Base-by-base conservation (phyloP, 768 basidiomycete genomes). In the Tephrocybe sp. region DNA sequence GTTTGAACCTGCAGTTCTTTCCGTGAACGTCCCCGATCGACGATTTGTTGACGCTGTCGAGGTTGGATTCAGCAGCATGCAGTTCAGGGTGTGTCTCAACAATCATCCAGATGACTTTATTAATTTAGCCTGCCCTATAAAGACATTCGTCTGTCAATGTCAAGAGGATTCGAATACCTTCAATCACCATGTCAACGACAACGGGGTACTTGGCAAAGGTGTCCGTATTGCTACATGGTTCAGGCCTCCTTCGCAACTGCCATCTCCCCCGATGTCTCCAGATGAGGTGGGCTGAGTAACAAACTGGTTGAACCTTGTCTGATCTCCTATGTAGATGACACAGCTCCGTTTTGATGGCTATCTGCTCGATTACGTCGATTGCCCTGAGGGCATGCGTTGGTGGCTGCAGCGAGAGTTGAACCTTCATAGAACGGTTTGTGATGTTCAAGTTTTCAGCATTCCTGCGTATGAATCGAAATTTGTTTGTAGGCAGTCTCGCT, bases 111-210 rank as follows among this genome's bases (percentile, higher is more conserved):
- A 4, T n/a, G 12, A n/a, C n/a, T 7, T 34, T 21, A 26, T 19
- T 30, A 47, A 9, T 35, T 38, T 51, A 2, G 28, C 16, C 21
- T 53, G 12, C 15, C 3, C 36, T 40, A 12, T 22, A 5, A n/a
- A 96, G 94, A 90, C 84, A 0, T 88, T 99, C 64, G 84, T 99
- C 6, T 81, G 84, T 15, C 90, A 93, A 64, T 85, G 83, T 56
- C 77, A 84, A 51, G 86, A 89, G 49, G 96, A 99, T 60, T 89
- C 89, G 43, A 72, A 85, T 51, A 68, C 75, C 1, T 72, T 98
- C 36, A 89, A 90, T 54, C 64, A 68, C 9, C 70, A 82, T 30
- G 76, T 89, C 58, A 87, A 87, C 56, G 90, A 92, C 65, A 62
- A 71, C 0, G 68, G 77, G 38, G 81, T 74, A 5, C 66, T 78